Conservation (phyloP, 257 asterid species). For the Coffea canephora region DNA sequence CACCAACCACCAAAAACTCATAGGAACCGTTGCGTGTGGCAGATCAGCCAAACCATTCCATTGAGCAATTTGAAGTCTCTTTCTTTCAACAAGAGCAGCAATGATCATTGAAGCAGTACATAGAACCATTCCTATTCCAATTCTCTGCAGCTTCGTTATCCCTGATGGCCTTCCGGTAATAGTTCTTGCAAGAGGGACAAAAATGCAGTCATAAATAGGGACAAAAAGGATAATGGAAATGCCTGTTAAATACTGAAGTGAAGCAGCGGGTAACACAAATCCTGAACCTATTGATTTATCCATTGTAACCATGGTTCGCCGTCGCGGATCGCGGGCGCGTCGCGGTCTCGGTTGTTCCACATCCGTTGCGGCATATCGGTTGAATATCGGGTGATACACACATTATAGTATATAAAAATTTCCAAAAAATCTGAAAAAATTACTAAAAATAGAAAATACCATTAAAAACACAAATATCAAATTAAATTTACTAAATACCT, state of each 20-base stretch:
- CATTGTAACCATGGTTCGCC: conserved; percentile 57
- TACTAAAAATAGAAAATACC: too few species aligned
- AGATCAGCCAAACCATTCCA: conserved; percentile 34
- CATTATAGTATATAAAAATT: too few species aligned
- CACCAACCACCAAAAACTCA: conserved; percentile 72
- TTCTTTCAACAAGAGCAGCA: conserved; percentile 55
- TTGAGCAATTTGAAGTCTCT: conserved; percentile 41
- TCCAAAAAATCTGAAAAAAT: too few species aligned
- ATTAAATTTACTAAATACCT: too few species aligned
- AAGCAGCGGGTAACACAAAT: conserved; percentile 53
- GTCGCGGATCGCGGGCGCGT: too few species aligned
- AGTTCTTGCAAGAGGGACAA: conserved; percentile 55
- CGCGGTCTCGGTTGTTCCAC: too few species aligned
- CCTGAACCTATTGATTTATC: conserved; percentile 47
- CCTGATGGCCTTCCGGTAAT: conserved; percentile 53
- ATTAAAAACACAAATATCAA: too few species aligned
- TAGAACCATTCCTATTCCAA: conserved; percentile 49
- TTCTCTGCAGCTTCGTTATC: conserved; percentile 57
- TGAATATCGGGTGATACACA: too few species aligned
- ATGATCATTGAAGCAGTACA: conserved; percentile 40
- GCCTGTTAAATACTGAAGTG: conserved; percentile 43
- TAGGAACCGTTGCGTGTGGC: conserved; percentile 42
- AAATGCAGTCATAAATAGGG: conserved; percentile 52
- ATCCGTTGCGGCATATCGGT: too few species aligned
- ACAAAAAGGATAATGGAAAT: conserved; percentile 40